phyloP scores from a whole-genome alignment of 768 basidiomycete species.

The Tricholoma flavovirens region DNA sequence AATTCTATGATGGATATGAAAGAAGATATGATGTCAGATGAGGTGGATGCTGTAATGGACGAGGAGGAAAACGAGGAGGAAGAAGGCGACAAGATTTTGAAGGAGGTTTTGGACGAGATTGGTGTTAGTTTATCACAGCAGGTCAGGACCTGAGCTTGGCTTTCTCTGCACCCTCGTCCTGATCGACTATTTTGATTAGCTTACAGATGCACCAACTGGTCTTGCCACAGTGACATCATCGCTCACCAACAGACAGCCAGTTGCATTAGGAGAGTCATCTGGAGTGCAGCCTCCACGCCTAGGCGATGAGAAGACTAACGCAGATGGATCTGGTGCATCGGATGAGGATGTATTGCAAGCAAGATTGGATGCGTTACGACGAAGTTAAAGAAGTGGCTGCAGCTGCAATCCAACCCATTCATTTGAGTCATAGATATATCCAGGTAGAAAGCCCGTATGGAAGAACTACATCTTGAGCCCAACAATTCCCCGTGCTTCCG shows the following conservation, averaged over 20 bases:
- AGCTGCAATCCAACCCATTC: neutral
- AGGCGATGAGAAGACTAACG: conserved; percentile 28
- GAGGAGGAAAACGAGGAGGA: conserved; percentile 96
- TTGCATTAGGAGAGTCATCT: conserved; percentile 75
- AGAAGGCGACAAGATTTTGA: conserved; percentile 92
- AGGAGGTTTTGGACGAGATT: conserved; percentile 95
- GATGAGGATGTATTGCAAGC: conserved; percentile 96
- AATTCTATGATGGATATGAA: conserved; percentile 99
- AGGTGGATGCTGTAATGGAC: conserved; percentile 87
- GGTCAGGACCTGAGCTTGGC: conserved; percentile 29
- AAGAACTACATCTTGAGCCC: neutral
- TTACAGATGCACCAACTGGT: conserved; percentile 77
- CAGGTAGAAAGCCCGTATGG: neutral
- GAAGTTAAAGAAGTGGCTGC: conserved; percentile 37
- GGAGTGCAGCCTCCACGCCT: conserved; percentile 24
- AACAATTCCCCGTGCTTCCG: conserved; percentile 30
- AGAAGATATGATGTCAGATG: conserved; percentile 99
- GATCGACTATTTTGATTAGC: conserved; percentile 35
- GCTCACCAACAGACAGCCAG: conserved; percentile 64
- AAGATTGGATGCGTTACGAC: conserved; percentile 81
- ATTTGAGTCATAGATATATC: neutral
- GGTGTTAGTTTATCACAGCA: conserved; percentile 88
- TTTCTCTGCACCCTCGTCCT: conserved; percentile 7
- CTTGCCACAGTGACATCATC: conserved; percentile 56
- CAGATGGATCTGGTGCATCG: conserved; percentile 36